Evolutionary conservation across 169 alveolate species (phyloP).

Genomic region (Plasmodium chabaudi): DNA sequence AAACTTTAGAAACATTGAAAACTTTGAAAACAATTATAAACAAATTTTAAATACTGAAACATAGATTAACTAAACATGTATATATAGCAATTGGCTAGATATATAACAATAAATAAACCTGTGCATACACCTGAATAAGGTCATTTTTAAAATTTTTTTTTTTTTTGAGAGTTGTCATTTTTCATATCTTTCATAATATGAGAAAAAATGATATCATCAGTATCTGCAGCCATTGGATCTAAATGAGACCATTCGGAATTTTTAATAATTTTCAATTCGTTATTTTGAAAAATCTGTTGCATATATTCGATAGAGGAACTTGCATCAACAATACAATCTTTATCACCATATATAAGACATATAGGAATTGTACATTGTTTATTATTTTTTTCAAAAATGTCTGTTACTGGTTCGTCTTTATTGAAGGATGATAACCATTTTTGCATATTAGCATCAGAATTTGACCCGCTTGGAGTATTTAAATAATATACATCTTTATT

Average conservation of each 20-base stretch:
- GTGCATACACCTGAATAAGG: too few relatives aligned
- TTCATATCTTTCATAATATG: slow-evolving; percentile 29
- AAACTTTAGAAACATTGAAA: too few relatives aligned
- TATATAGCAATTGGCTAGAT: too few relatives aligned
- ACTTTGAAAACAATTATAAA: too few relatives aligned
- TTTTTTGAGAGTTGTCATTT: background rate
- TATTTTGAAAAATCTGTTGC: slow-evolving; percentile 2
- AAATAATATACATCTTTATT: slow-evolving; percentile 4
- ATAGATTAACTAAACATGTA: too few relatives aligned
- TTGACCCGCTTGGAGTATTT: slow-evolving; percentile 41
- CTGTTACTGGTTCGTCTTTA: slow-evolving; percentile 20
- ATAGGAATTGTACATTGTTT: slow-evolving; percentile 25
- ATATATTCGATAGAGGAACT: slow-evolving; percentile 24
- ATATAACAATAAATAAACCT: too few relatives aligned
- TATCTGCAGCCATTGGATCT: slow-evolving; percentile 28
- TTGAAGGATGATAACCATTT: slow-evolving; percentile 16
- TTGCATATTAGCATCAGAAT: slow-evolving; percentile 26
- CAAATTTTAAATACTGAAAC: too few relatives aligned
- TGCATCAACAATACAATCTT: slow-evolving; percentile 21
- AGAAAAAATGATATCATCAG: slow-evolving; percentile 13
- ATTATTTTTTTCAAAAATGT: slow-evolving; percentile 31
- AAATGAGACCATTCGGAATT: slow-evolving; percentile 32
- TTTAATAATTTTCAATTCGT: slow-evolving; percentile 10
- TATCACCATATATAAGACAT: slow-evolving; percentile 34
- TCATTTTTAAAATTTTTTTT: too few relatives aligned